These are phyloP conservation scores for Noccaea bulbosa DNA, from an alignment of 345 rosid genomes.

Conservation along the genomic window DNA sequence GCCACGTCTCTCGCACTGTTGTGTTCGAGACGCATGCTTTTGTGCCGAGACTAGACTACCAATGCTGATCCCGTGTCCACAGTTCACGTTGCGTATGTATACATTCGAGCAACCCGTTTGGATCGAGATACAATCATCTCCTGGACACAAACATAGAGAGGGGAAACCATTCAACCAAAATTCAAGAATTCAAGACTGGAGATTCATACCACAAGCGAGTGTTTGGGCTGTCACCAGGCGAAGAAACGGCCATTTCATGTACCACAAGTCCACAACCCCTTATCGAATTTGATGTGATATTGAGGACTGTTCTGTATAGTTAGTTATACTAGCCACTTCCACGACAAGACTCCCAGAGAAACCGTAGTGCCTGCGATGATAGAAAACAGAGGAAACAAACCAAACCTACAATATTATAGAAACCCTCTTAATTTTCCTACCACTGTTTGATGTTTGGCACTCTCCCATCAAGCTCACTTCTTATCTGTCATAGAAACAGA, in stretches of 20 bases:
- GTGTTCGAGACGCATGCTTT: constrained; percentile 96
- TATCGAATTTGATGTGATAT: constrained; percentile 95
- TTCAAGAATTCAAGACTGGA: not conserved
- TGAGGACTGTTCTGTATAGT: constrained; percentile 95
- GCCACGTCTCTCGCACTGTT: constrained; percentile 70
- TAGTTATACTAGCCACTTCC: constrained; percentile 83
- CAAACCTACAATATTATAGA: not conserved
- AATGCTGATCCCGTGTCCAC: constrained; percentile 98
- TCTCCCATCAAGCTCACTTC: constrained; percentile 60
- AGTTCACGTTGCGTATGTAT: constrained; percentile 76
- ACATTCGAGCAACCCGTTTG: constrained; percentile 96
- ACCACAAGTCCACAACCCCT: too few species aligned
- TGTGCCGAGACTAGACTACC: constrained; percentile 76
- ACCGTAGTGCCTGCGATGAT: constrained; percentile 71
- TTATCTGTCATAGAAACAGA: constrained; percentile 52
- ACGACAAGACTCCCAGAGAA: constrained; percentile 87
- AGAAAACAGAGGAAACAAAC: constrained; percentile 28
- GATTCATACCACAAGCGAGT: constrained; percentile 80
- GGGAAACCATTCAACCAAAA: not conserved
- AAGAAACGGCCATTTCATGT: constrained; percentile 64
- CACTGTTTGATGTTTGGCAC: constrained; percentile 88
- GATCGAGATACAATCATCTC: constrained; percentile 93
- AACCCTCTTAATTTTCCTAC: constrained; percentile 44
- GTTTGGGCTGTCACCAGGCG: constrained; percentile 93
- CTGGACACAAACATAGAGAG: constrained; percentile 52